Percentiles rank a stretch among this genome's conserved stretches.
These are phyloP conservation scores for Colletotrichum melonis DNA, from an alignment of 2,329 filamentous ascomycete species.

Conservation along the genomic window DNA sequence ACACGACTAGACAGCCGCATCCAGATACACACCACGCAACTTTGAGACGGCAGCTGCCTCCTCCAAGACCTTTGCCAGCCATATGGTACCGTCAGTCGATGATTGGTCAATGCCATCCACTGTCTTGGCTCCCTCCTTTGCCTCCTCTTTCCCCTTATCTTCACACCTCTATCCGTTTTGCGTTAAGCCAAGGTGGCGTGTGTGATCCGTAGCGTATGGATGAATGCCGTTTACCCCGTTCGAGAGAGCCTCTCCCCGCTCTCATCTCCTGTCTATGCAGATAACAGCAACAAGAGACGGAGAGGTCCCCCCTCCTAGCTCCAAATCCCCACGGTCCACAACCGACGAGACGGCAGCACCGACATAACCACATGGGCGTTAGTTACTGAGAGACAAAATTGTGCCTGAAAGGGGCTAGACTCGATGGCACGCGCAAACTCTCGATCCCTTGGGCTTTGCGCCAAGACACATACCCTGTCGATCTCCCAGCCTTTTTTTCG, in stretches of 20 bases:
- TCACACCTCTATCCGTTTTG: background rate
- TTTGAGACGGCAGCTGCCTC: slow-evolving; percentile 13
- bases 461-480: background rate
- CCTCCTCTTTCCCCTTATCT: background rate
- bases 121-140: background rate
- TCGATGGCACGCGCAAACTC: slow-evolving; percentile 30
- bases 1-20: background rate
- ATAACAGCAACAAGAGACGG: background rate
- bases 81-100: background rate
- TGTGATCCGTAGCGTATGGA: background rate
- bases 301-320: background rate
- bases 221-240: no score
- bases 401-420: slow-evolving; percentile 6
- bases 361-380: slow-evolving; percentile 11
- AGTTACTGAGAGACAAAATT: background rate
- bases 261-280: slow-evolving; percentile 14
- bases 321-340: background rate
- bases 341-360: slow-evolving; percentile 6
- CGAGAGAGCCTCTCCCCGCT: no score
- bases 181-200: background rate
- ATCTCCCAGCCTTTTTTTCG: slow-evolving; percentile 4
- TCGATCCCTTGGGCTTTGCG: slow-evolving; percentile 20
- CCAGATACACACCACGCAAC: background rate
- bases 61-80: background rate
- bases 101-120: slow-evolving; percentile 27